phyloP scores from a whole-genome alignment of 441 rosid species.

The Populus hybrid region DNA sequence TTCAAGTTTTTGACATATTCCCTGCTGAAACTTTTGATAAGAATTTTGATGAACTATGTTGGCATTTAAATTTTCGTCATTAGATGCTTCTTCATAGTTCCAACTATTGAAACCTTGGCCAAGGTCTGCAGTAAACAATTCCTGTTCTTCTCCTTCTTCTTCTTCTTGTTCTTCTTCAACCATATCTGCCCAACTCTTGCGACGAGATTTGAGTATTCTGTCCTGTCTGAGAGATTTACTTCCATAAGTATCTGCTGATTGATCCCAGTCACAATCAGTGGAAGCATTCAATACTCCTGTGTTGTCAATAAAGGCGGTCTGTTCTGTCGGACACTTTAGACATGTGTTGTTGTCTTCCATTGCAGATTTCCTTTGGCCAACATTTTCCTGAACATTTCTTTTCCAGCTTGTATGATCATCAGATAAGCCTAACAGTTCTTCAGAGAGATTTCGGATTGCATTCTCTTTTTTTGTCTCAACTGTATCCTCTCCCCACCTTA shows the following conservation, averaged over 20 bases:
- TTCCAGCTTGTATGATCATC: constrained; percentile 4
- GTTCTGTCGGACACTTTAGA: not conserved
- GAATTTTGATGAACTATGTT: constrained; percentile 29
- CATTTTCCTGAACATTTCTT: constrained; percentile 2
- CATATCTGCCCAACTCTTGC: constrained; percentile 80
- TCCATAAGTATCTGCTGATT: not conserved
- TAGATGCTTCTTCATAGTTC: constrained; percentile 23
- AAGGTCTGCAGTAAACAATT: constrained; percentile 6
- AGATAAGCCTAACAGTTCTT: constrained; percentile 17
- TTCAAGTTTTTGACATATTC: constrained; percentile 27
- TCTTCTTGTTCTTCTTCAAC: constrained; percentile 79
- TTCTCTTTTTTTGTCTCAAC: not conserved
- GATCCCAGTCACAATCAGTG: not conserved
- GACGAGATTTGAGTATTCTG: not conserved
- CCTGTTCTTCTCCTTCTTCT: constrained; percentile 5
- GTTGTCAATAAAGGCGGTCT: not conserved
- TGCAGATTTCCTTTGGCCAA: constrained; percentile 1
- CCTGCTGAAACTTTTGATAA: constrained; percentile 24
- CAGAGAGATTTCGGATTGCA: constrained; percentile 17
- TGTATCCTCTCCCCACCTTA: constrained; percentile 24
- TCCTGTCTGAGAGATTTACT: not conserved
- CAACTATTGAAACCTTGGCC: constrained; percentile 1
- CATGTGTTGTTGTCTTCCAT: constrained; percentile 1
- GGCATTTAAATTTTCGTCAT: constrained; percentile 45
- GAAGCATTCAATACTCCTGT: constrained; percentile 1